Evolutionary conservation across 2,329 filamentous ascomycete genomes (phyloP), one percentile per base, ranked within the genome.

Genomic region (Fragosphaeria purpurea): DNA sequence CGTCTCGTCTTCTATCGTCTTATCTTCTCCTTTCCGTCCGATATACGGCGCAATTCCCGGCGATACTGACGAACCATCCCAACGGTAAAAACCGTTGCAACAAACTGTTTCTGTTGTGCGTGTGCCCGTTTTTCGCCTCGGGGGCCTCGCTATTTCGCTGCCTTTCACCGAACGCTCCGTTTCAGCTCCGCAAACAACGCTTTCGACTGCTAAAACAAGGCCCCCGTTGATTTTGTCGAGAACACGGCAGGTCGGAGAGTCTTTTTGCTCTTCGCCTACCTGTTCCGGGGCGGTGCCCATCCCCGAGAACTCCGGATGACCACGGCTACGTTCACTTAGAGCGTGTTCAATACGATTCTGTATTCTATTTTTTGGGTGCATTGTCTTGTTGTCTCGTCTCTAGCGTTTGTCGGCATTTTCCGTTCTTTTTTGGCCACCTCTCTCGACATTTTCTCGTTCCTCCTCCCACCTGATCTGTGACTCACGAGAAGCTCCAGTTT

Each of bases 201-300:
- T 46, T 35, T 43, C 44, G 39, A 39, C 33, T 47, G 38, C 50
- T 47, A 54, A 40, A 22, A 41, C 37, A 48, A 49, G 49, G 50
- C 48, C 22, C 22, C 22, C 50, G 41, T 46, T 48, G 46, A 39
- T 55, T 55, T 56, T 52, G 55, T 53, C 42, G 46, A 54, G 63
- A 63, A 63, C 63, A 62, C 62, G 63, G 62, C 54, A 59, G 63
- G 63, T 57, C 54, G 64, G 69, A 68, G 71, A 75, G 71, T 74
- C 65, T 72, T 22, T 22, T 22, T 66, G 51, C 69, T 70, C 67
- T 73, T 70, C 65, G 60, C 67, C 65, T 63, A 62, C 66, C 65
- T 69, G 62, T 67, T 68, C 65, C 39, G 42, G 39, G n/a, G 22
- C 34, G 50, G 52, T 56, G 53, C 58, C 62, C 22, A 22, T 22